phyloP scores from a whole-genome alignment of 2,329 filamentous ascomycete genomes.

The Aspergillus quadrilineatus region DNA sequence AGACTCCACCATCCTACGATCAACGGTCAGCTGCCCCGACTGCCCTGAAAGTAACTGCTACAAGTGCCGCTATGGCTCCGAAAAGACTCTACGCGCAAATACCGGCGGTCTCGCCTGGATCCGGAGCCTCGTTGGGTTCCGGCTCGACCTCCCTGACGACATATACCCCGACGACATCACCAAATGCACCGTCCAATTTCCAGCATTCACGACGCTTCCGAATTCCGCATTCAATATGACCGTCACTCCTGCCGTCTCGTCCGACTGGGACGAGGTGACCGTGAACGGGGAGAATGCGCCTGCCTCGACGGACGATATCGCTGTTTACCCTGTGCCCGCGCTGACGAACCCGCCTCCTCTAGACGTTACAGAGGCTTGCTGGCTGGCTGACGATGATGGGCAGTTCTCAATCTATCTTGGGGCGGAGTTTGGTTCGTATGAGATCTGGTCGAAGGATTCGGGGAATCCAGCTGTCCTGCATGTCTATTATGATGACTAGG shows the following conservation, averaged over 20 bases:
- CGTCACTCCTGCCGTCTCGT: conserved; percentile 6
- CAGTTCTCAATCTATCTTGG: conserved; percentile 17
- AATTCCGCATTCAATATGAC: conserved; percentile 13
- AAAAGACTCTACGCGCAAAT: conserved; percentile 10
- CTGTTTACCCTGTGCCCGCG: background rate
- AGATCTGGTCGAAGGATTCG: conserved; percentile 17
- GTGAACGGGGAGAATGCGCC: conserved; percentile 16
- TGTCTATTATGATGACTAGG: conserved; percentile 4
- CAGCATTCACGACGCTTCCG: conserved; percentile 10
- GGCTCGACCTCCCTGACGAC: conserved; percentile 4
- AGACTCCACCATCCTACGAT: conserved; percentile 18
- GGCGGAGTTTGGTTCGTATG: conserved; percentile 8
- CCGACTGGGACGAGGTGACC: conserved; percentile 15
- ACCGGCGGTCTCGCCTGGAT: conserved; percentile 10
- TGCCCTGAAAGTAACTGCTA: conserved; percentile 17
- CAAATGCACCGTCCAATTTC: conserved; percentile 18
- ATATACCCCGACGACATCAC: conserved; percentile 1
- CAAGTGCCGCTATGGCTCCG: conserved; percentile 13
- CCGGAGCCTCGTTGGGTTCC: conserved; percentile 15
- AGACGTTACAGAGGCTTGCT: conserved; percentile 15
- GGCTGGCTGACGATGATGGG: conserved; percentile 4
- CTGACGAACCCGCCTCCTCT: conserved; percentile 7
- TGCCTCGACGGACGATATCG: background rate
- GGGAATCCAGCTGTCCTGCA: conserved; percentile 15
- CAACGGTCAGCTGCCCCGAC: conserved; percentile 11